Conservation (phyloP, 257 asterid species). For the Nicotiana tomentosiformis region DNA sequence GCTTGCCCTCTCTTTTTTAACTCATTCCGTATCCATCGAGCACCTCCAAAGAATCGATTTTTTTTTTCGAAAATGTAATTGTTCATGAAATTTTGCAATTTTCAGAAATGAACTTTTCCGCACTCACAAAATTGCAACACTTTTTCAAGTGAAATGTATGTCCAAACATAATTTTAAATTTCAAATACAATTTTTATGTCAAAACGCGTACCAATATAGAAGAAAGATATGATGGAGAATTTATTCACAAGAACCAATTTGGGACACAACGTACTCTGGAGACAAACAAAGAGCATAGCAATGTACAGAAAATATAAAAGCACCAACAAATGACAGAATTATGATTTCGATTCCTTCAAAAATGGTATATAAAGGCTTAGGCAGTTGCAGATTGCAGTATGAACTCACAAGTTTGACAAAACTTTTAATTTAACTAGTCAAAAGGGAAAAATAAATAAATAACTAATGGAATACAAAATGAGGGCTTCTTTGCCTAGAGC, state of each 20-base stretch:
- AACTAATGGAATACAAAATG: slow-evolving; percentile 55
- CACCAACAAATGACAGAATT: neutral
- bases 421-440: slow-evolving; percentile 37
- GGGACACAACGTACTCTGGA: neutral
- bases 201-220: no score
- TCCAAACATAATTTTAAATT: no score
- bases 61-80: no score
- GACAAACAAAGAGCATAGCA: neutral
- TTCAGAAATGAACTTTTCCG: no score
- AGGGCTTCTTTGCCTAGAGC: slow-evolving; percentile 27
- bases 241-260: neutral
- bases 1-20: no score
- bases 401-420: slow-evolving; percentile 41
- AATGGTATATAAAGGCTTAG: slow-evolving; percentile 21
- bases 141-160: no score
- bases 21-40: no score
- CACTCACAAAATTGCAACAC: no score
- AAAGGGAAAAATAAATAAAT: slow-evolving; percentile 19
- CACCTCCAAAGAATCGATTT: no score
- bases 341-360: slow-evolving; percentile 5
- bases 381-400: slow-evolving; percentile 35
- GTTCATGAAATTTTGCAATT: no score
- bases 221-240: neutral
- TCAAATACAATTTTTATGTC: no score
- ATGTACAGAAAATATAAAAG: neutral